Evolutionary conservation across 139 green algal genomes (phyloP), one percentile per base, ranked within the genome.

Genomic region (Yamagishiella unicocca): DNA sequence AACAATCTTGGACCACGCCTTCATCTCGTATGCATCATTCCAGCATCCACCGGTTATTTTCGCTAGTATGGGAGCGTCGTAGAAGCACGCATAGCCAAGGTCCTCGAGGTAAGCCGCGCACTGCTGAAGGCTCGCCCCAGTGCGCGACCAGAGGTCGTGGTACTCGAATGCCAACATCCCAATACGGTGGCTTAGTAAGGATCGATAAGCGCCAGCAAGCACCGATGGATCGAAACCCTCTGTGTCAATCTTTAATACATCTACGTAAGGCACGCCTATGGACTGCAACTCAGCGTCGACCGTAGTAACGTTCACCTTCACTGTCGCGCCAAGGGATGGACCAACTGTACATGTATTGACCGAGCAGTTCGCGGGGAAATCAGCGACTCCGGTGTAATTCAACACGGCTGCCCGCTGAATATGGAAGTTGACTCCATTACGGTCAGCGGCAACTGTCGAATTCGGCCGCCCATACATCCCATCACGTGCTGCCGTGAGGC

Each of bases 241-340:
- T 24, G 71, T 58, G 37, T 79, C 71, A 27, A 79, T 79, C 42
- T 79, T 79, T 6, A 79, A n/a, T 6, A 79, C 42, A 27, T 79
- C 71, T 1, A 79, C 4, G 42, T 42, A 38, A 24, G 71, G 42
- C 42, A 55, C 2, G 25, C 42, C 43, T 2, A 22, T 8, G 2
- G 9, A n/a, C 4, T 9, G 29, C 17, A 79, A 38, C 42, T 62
- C 21, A 6, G 3, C 4, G 43, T 79, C 71, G 2, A 79, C 10
- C 2, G 71, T 79, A 4, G 71, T 79, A 2, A 79, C 25, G 31
- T 61, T 61, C 9, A 79, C 71, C 25, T 37, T 8, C 42, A 42
- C 22, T 1, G 38, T 9, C 4, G 27, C 19, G 40, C 21, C 40
- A 9, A 4, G 27, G 27, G 24, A 2, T 4, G 4, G 7, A 19